Evolutionary conservation across 495 filamentous ascomycete genomes (phyloP), one percentile per base, ranked within the genome.

Genomic region (Xylaria scruposa): DNA sequence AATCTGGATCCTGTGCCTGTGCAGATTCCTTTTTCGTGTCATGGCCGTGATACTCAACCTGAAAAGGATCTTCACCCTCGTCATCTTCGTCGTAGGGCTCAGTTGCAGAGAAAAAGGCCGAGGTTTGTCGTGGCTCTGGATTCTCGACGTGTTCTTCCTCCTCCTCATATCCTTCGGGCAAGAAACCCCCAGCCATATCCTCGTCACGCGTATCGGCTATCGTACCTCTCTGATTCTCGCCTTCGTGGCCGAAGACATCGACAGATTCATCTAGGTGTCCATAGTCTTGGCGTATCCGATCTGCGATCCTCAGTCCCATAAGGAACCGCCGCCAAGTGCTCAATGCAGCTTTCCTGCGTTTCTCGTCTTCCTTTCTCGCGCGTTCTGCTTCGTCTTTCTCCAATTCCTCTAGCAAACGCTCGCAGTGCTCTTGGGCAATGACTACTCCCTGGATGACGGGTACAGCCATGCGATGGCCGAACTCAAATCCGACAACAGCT

Each of bases 401-500:
- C 87, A 97, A 93, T 70, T 94, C 92, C 77, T 96, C 94, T 75
- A 91, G 89, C 8, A 98, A 83, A 33, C 87, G 72, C 8, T 90
- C 89, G 73, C 92, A 89, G 74, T 97, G 86, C 78, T 95, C 95
- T 63, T 86, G 86, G 0, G 96, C 94, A 2, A 97, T 85, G 0
- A 99, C 94, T 0, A 98, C 94, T 0, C 97, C 96, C 61, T 94
- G 90, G 54, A 98, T 90, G 2, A 97, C 90, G 12, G 96, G 96
- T 21, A 98, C 93, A 10, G 96, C 97, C 87, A 95, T 92, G 73
- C 94, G 91, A 59, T 93, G 91, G 12, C 93, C 93, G 81, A 99
- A 99, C 79, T 99, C 96, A 81, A 99, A 99, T 4, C 94, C 97
- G 4, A 92, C 95, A 12, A 97, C 95, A 24, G 97, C 96, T 77